Conservation (phyloP, 805 yeast species). For the Grigorovia yakushimaensis region DNA sequence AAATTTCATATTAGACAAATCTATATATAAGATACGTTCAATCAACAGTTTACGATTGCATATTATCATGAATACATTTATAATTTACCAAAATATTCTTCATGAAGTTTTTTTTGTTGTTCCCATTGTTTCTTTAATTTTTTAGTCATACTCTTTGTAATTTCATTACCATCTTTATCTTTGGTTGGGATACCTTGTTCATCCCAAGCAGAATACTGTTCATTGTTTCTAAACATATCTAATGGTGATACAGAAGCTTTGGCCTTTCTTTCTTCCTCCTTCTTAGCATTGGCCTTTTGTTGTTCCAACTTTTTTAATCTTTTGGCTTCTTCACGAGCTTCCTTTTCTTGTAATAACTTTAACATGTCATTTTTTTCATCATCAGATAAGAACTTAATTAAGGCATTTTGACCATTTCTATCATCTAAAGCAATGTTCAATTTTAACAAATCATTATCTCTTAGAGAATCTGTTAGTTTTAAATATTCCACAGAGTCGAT, state of each 20-base stretch:
- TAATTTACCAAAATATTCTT: slow-evolving; percentile 39
- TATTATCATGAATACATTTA: too few species aligned
- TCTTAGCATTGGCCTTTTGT: slow-evolving; percentile 45
- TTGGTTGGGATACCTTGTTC: slow-evolving; percentile 73
- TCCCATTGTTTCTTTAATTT: slow-evolving; percentile 71
- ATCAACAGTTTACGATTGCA: not conserved
- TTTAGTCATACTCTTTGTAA: slow-evolving; percentile 78
- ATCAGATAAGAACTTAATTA: slow-evolving; percentile 68
- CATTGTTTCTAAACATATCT: slow-evolving; percentile 59
- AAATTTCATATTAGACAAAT: not conserved
- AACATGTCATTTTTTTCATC: slow-evolving; percentile 61
- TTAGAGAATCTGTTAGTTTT: slow-evolving; percentile 60
- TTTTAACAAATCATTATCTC: slow-evolving; percentile 61
- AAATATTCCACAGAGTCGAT: slow-evolving; percentile 45
- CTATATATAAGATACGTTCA: not conserved
- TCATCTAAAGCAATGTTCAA: slow-evolving; percentile 85
- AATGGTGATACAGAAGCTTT: slow-evolving; percentile 62
- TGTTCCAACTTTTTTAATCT: slow-evolving; percentile 38
- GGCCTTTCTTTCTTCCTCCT: slow-evolving; percentile 51
- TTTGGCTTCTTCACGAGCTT: slow-evolving; percentile 38
- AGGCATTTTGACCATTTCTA: slow-evolving; percentile 69
- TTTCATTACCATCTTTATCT: slow-evolving; percentile 67
- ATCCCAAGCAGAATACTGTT: slow-evolving; percentile 67
- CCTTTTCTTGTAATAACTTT: slow-evolving; percentile 44
- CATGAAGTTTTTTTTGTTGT: slow-evolving; percentile 72